Percentiles rank a stretch among this genome's conserved stretches.
phyloP scores from a whole-genome alignment of 2,329 filamentous ascomycete species.

The Hortaea werneckii region DNA sequence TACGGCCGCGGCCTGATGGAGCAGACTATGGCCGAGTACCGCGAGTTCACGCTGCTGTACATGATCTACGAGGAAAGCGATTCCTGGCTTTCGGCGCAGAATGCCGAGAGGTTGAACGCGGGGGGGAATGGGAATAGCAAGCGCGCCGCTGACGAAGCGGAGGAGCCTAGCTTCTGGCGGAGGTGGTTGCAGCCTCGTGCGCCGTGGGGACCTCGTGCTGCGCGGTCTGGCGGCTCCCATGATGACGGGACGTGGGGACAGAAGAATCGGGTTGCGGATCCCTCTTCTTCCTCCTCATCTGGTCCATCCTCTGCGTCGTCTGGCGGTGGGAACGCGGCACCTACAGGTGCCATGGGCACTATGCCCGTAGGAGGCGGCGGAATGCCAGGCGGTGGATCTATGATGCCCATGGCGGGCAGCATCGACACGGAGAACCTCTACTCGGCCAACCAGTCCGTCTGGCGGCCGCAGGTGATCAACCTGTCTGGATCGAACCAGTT shows the following conservation, averaged over 20 bases:
- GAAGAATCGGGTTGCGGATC: background rate
- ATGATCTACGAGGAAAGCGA: slow-evolving; percentile 16
- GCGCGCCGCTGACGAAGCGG: background rate
- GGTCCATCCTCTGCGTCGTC: background rate
- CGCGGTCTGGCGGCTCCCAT: background rate
- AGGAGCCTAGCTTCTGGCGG: background rate
- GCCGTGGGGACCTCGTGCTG: background rate
- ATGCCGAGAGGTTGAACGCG: slow-evolving; percentile 2
- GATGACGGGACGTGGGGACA: background rate
- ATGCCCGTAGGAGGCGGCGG: background rate
- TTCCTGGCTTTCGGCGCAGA: slow-evolving; percentile 17
- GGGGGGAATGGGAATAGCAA: background rate
- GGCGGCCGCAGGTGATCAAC: slow-evolving; percentile 16
- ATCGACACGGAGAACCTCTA: slow-evolving; percentile 3
- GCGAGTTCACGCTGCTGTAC: slow-evolving; percentile 19
- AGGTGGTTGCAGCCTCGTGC: background rate
- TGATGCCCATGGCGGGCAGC: too few species aligned
- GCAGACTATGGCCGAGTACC: slow-evolving; percentile 16
- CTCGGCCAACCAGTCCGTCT: slow-evolving; percentile 11
- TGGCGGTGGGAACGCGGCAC: background rate
- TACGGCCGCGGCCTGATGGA: slow-evolving; percentile 19
- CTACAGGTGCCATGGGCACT: background rate
- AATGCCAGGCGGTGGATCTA: background rate
- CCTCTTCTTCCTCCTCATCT: background rate
- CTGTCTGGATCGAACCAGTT: slow-evolving; percentile 7